Evolutionary conservation across 176 grass and related monocot genomes (phyloP), one percentile per base, ranked within the genome.

Genomic region (Ampelocalamus luodianensis): DNA sequence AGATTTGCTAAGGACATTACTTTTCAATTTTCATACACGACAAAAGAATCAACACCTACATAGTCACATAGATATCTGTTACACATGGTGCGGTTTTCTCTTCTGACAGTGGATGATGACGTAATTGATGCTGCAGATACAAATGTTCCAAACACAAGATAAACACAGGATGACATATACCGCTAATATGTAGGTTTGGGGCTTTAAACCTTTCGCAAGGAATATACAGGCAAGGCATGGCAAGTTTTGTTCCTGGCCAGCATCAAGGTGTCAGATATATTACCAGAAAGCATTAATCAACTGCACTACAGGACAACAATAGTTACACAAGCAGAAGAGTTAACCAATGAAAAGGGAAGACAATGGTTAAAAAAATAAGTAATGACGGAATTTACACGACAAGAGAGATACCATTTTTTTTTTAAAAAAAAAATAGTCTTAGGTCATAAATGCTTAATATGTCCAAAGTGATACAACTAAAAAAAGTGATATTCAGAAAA

Each of bases 111-210:
- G 42, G 34, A 54, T 51, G 8, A 65, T 26, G 46, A 13, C 65
- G 29, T 18, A 65, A 22, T 46, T 29, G 26, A 34, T 48, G 60
- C 42, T 62, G 44, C 43, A 44, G 59, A 64, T 16, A 79, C 29
- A 34, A 49, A 62, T 42, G 43, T 32, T 12, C 40, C 8, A 29
- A 64, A 48, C 16, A 79, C 54, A 78, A 32, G 8, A 1, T 27
- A 65, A 79, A 79, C 58, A 48, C 76, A 65, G 40, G 76, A 64
- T 65, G 45, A 32, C 16, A 79, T 64, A 22, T 65, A 63, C 11
- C 5, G 26, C 42, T 65, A 79, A 65, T 22, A 29, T 32, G 5
- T 63, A 27, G 1, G 59, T 24, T 63, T 67, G 32, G 14, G 6
- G 12, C 18, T 36, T 20, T 20, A 67, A 74, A 36, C 1, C 16